Conservation (phyloP, 2,329 filamentous ascomycete genomes). For the Cucurbitaria berberidis region DNA sequence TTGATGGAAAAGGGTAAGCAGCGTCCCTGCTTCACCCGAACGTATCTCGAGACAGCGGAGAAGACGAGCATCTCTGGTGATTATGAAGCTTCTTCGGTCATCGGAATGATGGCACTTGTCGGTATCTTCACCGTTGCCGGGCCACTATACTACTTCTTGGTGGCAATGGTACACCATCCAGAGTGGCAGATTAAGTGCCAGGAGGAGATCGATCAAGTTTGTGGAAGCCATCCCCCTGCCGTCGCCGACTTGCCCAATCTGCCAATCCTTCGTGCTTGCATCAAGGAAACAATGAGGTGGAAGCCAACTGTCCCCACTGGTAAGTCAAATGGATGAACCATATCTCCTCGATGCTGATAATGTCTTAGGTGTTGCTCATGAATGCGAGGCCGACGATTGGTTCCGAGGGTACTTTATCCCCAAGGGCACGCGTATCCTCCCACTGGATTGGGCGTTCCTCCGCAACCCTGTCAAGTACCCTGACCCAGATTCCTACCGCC, state of each 20-base stretch:
- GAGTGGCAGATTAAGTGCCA: slow-evolving; percentile 46
- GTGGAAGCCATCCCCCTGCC: slow-evolving; percentile 34
- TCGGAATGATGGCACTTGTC: slow-evolving; percentile 49
- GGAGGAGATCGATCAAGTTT: slow-evolving; percentile 41
- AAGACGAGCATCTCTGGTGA: slow-evolving; percentile 50
- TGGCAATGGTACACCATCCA: slow-evolving; percentile 46
- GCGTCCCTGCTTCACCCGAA: slow-evolving; percentile 40
- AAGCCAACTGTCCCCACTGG: slow-evolving; percentile 55
- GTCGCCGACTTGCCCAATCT: slow-evolving; percentile 50
- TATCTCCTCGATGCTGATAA: background rate
- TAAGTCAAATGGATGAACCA: slow-evolving; percentile 30
- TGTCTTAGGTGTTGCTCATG: slow-evolving; percentile 55
- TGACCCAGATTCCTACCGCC: slow-evolving; percentile 67
- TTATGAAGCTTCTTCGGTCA: slow-evolving; percentile 48
- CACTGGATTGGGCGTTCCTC: slow-evolving; percentile 46
- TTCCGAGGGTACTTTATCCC: slow-evolving; percentile 58
- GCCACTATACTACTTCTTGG: slow-evolving; percentile 48
- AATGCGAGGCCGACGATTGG: slow-evolving; percentile 59
- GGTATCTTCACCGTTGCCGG: slow-evolving; percentile 50
- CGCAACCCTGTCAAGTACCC: slow-evolving; percentile 64
- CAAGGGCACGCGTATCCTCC: slow-evolving; percentile 53
- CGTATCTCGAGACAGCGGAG: slow-evolving; percentile 45
- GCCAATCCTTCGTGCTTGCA: slow-evolving; percentile 55
- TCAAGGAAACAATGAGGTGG: slow-evolving; percentile 55
- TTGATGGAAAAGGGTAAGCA: slow-evolving; percentile 43